Evolutionary conservation across 2,329 filamentous ascomycete genomes (phyloP).

Genomic region (Drechslerella stenobrocha): DNA sequence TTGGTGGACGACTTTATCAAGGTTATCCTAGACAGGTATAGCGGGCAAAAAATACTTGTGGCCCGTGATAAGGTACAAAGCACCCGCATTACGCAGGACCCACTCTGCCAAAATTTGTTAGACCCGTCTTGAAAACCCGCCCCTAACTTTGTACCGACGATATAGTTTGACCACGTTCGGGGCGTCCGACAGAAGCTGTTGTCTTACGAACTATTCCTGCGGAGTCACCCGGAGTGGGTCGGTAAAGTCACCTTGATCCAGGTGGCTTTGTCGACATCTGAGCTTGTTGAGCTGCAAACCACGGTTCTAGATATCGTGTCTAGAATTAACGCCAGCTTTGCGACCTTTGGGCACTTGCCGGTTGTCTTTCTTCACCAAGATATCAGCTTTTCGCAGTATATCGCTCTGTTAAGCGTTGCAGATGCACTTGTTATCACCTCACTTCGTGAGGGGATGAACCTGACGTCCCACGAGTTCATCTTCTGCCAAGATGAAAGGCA

Average conservation of each 20-base stretch:
- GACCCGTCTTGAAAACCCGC: not conserved
- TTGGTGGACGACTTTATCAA: conserved; percentile 78
- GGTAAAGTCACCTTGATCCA: conserved; percentile 84
- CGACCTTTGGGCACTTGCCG: conserved; percentile 87
- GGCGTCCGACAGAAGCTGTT: conserved; percentile 92
- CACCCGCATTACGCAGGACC: not conserved
- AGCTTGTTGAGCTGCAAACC: conserved; percentile 83
- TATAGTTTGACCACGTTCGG: conserved; percentile 75
- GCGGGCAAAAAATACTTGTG: conserved; percentile 86
- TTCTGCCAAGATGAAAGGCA: conserved; percentile 92
- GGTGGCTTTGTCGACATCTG: conserved; percentile 85
- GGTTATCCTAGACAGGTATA: conserved; percentile 79
- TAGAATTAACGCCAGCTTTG: conserved; percentile 87
- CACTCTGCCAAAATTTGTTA: not conserved
- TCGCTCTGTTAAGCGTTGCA: conserved; percentile 86
- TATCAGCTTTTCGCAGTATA: conserved; percentile 86
- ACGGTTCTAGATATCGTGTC: conserved; percentile 92
- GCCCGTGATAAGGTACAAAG: conserved; percentile 73
- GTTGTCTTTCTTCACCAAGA: conserved; percentile 94
- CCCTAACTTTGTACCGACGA: too few species aligned
- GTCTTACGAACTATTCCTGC: conserved; percentile 89
- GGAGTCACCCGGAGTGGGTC: conserved; percentile 86
- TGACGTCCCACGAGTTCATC: conserved; percentile 91
- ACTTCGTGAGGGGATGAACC: conserved; percentile 94
- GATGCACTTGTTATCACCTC: conserved; percentile 94